Evolutionary conservation across 1,139 yeast species (phyloP).

Genomic region (Nakaseomyces nivariensis): DNA sequence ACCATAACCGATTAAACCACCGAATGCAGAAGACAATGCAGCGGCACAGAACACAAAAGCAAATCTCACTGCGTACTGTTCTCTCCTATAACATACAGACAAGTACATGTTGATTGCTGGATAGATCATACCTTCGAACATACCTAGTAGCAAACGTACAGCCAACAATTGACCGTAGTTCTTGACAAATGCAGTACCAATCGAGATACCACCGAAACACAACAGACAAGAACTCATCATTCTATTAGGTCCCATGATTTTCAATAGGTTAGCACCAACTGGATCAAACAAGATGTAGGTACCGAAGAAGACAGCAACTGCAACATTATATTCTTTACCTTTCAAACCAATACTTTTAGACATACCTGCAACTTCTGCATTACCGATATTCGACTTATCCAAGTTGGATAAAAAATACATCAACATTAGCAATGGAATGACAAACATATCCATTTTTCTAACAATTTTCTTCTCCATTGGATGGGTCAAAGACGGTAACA

Average conservation of each 20-base stretch:
- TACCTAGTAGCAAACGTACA: conserved; percentile 40
- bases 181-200: conserved; percentile 39
- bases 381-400: conserved; percentile 52
- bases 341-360: conserved; percentile 40
- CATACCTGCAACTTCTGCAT: conserved; percentile 50
- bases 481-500: conserved; percentile 20
- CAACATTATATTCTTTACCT: conserved; percentile 43
- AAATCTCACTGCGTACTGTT: conserved; percentile 37
- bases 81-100: conserved; percentile 34
- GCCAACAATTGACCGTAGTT: conserved; percentile 38
- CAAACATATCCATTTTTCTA: conserved; percentile 41
- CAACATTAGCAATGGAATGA: conserved; percentile 44
- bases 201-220: conserved; percentile 41
- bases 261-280: conserved; percentile 39
- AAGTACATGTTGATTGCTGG: conserved; percentile 36
- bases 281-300: conserved; percentile 48
- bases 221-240: conserved; percentile 31
- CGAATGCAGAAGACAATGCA: conserved; percentile 39
- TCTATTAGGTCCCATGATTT: conserved; percentile 29
- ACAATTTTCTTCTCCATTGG: conserved; percentile 35
- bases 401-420: conserved; percentile 47
- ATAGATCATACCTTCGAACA: conserved; percentile 49
- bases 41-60: conserved; percentile 37
- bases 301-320: conserved; percentile 45
- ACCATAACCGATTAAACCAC: conserved; percentile 39